A percentile compares a stretch with the other conserved stretches of the same genome.
phyloP scores from a whole-genome alignment of 2,329 filamentous ascomycete genomes.

The Aplosporella prunicola region DNA sequence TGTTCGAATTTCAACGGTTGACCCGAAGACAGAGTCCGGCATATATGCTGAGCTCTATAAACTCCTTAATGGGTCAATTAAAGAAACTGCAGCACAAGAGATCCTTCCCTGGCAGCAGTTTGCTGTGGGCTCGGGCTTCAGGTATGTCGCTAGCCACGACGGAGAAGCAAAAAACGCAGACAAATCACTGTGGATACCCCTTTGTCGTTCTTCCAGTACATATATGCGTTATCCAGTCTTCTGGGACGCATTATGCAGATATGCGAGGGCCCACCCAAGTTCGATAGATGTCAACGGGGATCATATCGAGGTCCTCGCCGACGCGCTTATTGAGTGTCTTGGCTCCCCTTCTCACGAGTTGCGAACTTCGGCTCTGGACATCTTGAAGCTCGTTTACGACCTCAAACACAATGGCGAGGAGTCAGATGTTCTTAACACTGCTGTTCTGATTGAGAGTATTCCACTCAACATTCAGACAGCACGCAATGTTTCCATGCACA shows the following conservation, averaged over 20 bases:
- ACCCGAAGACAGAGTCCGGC: conserved; percentile 15
- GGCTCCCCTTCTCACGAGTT: conserved; percentile 65
- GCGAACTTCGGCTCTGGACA: conserved; percentile 60
- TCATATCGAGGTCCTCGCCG: conserved; percentile 53
- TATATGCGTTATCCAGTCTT: conserved; percentile 46
- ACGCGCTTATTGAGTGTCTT: conserved; percentile 62
- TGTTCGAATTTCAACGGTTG: conserved; percentile 17
- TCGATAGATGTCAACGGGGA: conserved; percentile 38
- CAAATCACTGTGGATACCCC: conserved; percentile 48
- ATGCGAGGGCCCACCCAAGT: conserved; percentile 58
- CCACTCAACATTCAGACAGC: conserved; percentile 67
- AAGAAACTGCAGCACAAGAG: conserved; percentile 1
- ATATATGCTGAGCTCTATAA: conserved; percentile 18
- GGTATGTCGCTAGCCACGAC: conserved; percentile 55
- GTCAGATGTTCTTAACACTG: conserved; percentile 48
- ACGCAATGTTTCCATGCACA: conserved; percentile 71
- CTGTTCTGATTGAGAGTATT: conserved; percentile 71
- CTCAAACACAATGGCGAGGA: conserved; percentile 39
- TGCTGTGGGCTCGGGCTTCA: conserved; percentile 65
- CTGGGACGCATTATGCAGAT: conserved; percentile 33
- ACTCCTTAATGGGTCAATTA: conserved; percentile 17
- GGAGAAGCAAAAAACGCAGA: conserved; percentile 31
- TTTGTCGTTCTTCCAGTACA: conserved; percentile 56
- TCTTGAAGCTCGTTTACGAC: conserved; percentile 54
- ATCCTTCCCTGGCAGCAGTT: conserved; percentile 38